Evolutionary conservation across 768 basidiomycete species (phyloP).

Genomic region (Boletus bicolor): DNA sequence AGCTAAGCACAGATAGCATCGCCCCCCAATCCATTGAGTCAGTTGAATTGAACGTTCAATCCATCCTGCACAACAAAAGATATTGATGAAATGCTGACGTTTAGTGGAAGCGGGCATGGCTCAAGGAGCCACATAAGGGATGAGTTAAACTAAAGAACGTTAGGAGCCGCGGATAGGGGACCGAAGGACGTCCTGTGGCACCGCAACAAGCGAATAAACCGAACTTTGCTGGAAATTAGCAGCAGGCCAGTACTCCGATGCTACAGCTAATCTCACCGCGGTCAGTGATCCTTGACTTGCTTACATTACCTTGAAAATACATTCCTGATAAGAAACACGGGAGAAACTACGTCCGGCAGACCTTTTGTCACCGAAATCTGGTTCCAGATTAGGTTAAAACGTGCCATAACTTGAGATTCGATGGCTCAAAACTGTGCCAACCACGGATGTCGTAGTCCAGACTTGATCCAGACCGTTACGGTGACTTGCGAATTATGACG

Average conservation of each 20-base stretch:
- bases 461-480: not conserved
- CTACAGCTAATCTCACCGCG: not conserved
- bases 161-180: slow-evolving; percentile 6
- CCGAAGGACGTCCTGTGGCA: slow-evolving; percentile 2
- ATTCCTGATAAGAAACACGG: not conserved
- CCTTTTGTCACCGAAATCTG: not conserved
- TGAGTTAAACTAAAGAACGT: not conserved
- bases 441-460: not conserved
- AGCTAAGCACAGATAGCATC: not conserved
- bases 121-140: not conserved
- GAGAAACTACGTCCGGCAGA: not conserved
- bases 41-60: slow-evolving; percentile 4
- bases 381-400: not conserved
- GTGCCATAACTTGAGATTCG: not conserved
- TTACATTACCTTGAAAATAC: not conserved
- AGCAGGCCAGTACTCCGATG: not conserved
- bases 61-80: slow-evolving; percentile 20
- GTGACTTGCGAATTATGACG: not conserved
- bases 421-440: not conserved
- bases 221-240: not conserved
- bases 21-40: not conserved
- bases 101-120: not conserved
- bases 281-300: not conserved
- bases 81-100: not conserved
- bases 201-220: not conserved